phyloP scores from a whole-genome alignment of 2,329 filamentous ascomycete species.

The Pseudophaeomoniella oleicola region DNA sequence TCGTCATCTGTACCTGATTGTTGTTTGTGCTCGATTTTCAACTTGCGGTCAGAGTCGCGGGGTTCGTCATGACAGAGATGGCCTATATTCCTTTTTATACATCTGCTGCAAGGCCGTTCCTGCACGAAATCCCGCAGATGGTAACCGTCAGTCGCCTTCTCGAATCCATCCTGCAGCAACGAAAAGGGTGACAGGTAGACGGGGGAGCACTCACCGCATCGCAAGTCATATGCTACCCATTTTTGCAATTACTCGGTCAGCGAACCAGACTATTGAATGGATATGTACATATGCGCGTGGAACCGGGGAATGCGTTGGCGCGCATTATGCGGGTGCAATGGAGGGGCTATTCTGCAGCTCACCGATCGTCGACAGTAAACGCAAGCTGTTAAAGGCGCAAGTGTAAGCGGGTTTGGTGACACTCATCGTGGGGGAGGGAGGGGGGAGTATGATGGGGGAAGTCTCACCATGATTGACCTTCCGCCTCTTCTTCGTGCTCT shows the following conservation, averaged over 20 bases:
- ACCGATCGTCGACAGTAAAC: conserved; percentile 84
- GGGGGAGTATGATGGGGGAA: conserved; percentile 7
- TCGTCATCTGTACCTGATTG: conserved; percentile 47
- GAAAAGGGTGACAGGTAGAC: conserved; percentile 10
- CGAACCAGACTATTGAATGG: conserved; percentile 18
- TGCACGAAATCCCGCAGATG: conserved; percentile 28
- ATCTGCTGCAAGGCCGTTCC: conserved; percentile 93
- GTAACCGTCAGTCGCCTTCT: conserved; percentile 19
- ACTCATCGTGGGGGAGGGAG: conserved; percentile 5
- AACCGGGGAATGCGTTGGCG: conserved; percentile 10
- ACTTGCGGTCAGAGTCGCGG: conserved; percentile 71
- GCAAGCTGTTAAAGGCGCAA: conserved; percentile 50
- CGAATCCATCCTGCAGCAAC: conserved; percentile 10
- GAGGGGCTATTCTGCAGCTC: conserved; percentile 36
- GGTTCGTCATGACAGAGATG: conserved; percentile 97
- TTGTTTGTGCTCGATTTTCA: conserved; percentile 49
- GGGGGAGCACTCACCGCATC: conserved; percentile 54
- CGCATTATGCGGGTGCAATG: conserved; percentile 12
- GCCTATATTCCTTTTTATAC: conserved; percentile 96
- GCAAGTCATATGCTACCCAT: conserved; percentile 74
- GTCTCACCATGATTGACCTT: conserved; percentile 77
- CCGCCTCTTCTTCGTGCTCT: conserved; percentile 68
- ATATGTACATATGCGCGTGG: conserved; percentile 11
- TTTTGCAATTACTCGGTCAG: conserved; percentile 29
- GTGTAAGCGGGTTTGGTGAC: conserved; percentile 6